phyloP scores from a whole-genome alignment of 805 yeast species.

The Yamadazyma tumulicola region DNA sequence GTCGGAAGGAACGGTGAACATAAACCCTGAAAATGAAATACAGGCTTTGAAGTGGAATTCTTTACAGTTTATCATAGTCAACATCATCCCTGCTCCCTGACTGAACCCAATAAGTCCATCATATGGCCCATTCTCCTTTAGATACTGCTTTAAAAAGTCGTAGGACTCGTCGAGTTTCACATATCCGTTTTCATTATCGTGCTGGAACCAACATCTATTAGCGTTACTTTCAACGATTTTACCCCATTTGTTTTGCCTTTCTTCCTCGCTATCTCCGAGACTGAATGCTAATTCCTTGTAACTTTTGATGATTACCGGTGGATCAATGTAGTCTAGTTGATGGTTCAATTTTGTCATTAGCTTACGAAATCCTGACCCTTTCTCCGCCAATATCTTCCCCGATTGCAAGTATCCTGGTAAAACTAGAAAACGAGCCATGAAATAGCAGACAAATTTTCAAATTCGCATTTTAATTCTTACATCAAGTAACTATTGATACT shows the following conservation, averaged over 20 bases:
- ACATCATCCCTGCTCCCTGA: slow-evolving; percentile 41
- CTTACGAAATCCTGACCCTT: slow-evolving; percentile 29
- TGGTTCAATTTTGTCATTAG: slow-evolving; percentile 22
- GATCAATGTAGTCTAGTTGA: slow-evolving; percentile 33
- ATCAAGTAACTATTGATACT: slow-evolving; percentile 50
- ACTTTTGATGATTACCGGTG: slow-evolving; percentile 22
- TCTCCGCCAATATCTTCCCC: slow-evolving; percentile 30
- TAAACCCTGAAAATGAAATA: slow-evolving; percentile 30
- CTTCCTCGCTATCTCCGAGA: slow-evolving; percentile 22
- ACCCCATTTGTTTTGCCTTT: slow-evolving; percentile 28
- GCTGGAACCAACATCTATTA: slow-evolving; percentile 40
- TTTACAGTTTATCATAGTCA: slow-evolving; percentile 20
- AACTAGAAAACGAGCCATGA: slow-evolving; percentile 9
- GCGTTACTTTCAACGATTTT: slow-evolving; percentile 22
- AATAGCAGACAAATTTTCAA: too few species aligned
- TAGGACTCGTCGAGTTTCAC: slow-evolving; percentile 28
- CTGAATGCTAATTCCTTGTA: slow-evolving; percentile 28
- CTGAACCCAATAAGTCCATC: slow-evolving; percentile 42
- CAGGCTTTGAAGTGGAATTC: slow-evolving; percentile 25
- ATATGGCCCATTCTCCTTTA: slow-evolving; percentile 37
- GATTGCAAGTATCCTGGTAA: slow-evolving; percentile 40
- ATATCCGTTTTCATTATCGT: slow-evolving; percentile 17
- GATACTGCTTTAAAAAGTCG: slow-evolving; percentile 22
- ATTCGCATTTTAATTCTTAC: neutral
- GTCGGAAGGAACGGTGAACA: slow-evolving; percentile 25